Base-by-base conservation (phyloP, 2,329 filamentous ascomycete genomes). In the Fusarium sororula region DNA sequence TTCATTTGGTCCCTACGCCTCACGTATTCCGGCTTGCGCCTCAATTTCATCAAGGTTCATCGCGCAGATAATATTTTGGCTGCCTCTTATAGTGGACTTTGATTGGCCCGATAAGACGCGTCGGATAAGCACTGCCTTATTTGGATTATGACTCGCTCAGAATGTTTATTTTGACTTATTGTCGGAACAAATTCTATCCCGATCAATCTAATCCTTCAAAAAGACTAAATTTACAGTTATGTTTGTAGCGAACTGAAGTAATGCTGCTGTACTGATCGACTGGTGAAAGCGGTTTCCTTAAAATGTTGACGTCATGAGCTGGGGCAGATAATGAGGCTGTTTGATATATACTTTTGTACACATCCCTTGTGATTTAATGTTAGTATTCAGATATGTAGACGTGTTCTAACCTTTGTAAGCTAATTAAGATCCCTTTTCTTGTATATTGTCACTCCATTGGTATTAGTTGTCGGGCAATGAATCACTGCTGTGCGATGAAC, bases 211-310 rank as follows among this genome's bases (percentile, higher is more conserved):
- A 4, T 4, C 0, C 3, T 37, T 15, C 0, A 35, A 17, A 35
- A 3, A 35, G 15, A 0, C 0, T 15, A 0, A 35, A 15, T 15
- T 9, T 15, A 0, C 32, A 35, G 14, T 15, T 9, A 35, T 0
- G 0, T 35, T 0, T 1, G 4, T 35, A 35, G 0, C 3, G 4
- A 32, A 3, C 1, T 8, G 14, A 0, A 17, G 7, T 17, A 1
- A 35, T 15, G 0, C 32, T 35, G 32, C 32, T 35, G 14, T 7
- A 15, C 3, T 35, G 14, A 35, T 8, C 1, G 32, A 35, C 6
- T 8, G 32, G 2, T n/a, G n/a, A n/a, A n/a, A n/a, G n/a, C n/a
- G n/a, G n/a, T n/a, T n/a, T n/a, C n/a, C n/a, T n/a, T n/a, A n/a
- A n/a, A n/a, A n/a, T n/a, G n/a, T n/a, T n/a, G n/a, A n/a, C n/a